Evolutionary conservation across 2,329 filamentous ascomycete species (phyloP).

Genomic region (Arthrobotrys musiformis): DNA sequence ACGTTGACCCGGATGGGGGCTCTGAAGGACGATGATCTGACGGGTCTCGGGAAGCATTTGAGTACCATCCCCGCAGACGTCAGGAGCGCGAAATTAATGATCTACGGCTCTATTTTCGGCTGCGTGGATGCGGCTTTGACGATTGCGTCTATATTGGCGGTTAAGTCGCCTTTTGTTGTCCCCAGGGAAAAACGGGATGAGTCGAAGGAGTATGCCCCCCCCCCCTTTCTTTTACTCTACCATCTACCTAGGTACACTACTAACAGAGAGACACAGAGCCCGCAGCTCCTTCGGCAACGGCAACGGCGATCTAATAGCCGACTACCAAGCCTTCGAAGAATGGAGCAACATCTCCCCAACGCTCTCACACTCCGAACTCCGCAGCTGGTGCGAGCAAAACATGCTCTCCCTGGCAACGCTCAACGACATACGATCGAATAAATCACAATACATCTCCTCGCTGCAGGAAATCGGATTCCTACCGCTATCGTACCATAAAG

Average conservation of each 20-base stretch:
- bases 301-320: conserved; percentile 88
- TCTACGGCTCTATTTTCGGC: conserved; percentile 92
- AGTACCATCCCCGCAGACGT: conserved; percentile 89
- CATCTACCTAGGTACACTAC: not conserved
- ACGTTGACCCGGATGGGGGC: conserved; percentile 87
- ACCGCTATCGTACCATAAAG: conserved; percentile 64
- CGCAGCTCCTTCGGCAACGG: conserved; percentile 77
- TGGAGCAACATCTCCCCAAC: conserved; percentile 71
- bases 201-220: conserved; percentile 70
- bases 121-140: conserved; percentile 89
- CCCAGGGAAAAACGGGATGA: conserved; percentile 85
- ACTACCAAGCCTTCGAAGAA: conserved; percentile 82
- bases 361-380: conserved; percentile 66
- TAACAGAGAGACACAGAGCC: conserved; percentile 63
- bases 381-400: conserved; percentile 83
- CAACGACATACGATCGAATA: conserved; percentile 86
- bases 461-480: conserved; percentile 87
- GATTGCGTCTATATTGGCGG: conserved; percentile 91
- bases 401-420: conserved; percentile 86
- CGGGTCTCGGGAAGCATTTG: conserved; percentile 90
- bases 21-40: conserved; percentile 84
- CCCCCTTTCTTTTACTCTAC: too few relatives aligned
- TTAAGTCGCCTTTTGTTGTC: conserved; percentile 84
- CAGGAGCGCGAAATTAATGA: conserved; percentile 91
- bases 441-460: conserved; percentile 84